Evolutionary conservation across 352 stramenopile species (phyloP).

Genomic region (Lagenidium giganteum): DNA sequence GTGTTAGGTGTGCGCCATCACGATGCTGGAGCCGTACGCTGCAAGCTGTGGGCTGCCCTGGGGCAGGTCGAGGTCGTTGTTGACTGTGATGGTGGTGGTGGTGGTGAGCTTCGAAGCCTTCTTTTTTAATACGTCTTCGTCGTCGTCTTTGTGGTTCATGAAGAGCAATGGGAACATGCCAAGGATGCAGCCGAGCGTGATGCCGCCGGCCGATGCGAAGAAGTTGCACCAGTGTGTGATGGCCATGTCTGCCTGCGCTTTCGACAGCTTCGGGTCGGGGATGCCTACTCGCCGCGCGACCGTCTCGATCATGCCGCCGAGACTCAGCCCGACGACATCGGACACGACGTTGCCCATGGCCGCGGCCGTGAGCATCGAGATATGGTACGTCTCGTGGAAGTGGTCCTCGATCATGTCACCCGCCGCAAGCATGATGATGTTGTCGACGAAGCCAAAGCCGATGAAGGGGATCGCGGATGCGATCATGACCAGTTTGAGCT

Average conservation of each 20-base stretch:
- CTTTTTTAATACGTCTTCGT: no score
- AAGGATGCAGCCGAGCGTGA: constrained; percentile 85
- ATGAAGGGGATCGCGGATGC: constrained; percentile 77
- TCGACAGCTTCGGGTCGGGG: constrained; percentile 67
- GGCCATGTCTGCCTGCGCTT: constrained; percentile 69
- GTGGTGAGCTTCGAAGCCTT: no score
- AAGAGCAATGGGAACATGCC: constrained; percentile 90
- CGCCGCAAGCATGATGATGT: constrained; percentile 83
- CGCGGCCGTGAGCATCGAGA: constrained; percentile 94
- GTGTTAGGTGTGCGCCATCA: no score
- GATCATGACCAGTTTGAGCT: constrained; percentile 77
- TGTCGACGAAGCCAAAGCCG: constrained; percentile 83
- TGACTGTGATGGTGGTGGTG: no score
- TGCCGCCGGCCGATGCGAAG: constrained; percentile 71
- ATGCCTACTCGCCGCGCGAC: constrained; percentile 65
- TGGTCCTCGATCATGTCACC: constrained; percentile 95
- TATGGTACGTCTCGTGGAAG: constrained; percentile 91
- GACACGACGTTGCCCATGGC: constrained; percentile 94
- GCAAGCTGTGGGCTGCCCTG: no score
- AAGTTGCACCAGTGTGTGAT: constrained; percentile 76
- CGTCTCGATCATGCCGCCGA: constrained; percentile 89
- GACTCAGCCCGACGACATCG: constrained; percentile 90
- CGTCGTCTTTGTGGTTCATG: constrained; percentile 69
- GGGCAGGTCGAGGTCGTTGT: no score
- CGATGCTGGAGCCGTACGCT: no score